Evolutionary conservation across 345 rosid species (phyloP).

Genomic region (Linum lewisii): DNA sequence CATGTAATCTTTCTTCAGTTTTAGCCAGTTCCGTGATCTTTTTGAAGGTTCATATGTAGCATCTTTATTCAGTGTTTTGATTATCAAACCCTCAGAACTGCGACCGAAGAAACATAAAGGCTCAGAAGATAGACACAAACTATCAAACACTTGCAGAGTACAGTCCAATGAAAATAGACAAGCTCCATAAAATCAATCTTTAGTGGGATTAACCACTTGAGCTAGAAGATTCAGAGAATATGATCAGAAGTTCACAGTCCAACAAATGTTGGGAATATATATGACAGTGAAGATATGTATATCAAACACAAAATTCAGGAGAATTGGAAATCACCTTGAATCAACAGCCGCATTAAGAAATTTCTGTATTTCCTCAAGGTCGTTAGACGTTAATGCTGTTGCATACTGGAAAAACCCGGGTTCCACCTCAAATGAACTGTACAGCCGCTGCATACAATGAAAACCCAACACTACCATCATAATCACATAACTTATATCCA

Average conservation of each 20-base stretch:
- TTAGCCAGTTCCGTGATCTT: conserved; percentile 87
- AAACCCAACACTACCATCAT: background rate
- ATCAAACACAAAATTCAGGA: conserved; percentile 11
- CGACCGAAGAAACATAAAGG: conserved; percentile 16
- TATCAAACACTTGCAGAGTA: background rate
- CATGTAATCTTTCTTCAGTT: conserved; percentile 93
- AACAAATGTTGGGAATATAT: no score
- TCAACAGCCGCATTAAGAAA: conserved; percentile 85
- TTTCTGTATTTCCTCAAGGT: conserved; percentile 82
- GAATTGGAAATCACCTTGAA: conserved; percentile 47
- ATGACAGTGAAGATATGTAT: no score
- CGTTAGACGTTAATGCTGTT: conserved; percentile 70
- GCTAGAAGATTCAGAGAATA: no score
- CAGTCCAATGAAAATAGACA: background rate
- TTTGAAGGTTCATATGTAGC: conserved; percentile 98
- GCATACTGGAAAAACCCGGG: conserved; percentile 84
- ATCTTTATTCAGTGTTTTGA: conserved; percentile 79
- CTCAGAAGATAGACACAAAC: background rate
- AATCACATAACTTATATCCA: background rate
- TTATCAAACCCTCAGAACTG: conserved; percentile 95
- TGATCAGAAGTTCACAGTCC: no score
- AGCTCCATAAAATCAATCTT: no score
- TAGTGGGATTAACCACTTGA: no score
- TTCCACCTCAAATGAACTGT: conserved; percentile 69
- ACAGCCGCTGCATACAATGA: conserved; percentile 46